phyloP scores from a whole-genome alignment of 2,329 filamentous ascomycete genomes.

The Xylaria sp. region DNA sequence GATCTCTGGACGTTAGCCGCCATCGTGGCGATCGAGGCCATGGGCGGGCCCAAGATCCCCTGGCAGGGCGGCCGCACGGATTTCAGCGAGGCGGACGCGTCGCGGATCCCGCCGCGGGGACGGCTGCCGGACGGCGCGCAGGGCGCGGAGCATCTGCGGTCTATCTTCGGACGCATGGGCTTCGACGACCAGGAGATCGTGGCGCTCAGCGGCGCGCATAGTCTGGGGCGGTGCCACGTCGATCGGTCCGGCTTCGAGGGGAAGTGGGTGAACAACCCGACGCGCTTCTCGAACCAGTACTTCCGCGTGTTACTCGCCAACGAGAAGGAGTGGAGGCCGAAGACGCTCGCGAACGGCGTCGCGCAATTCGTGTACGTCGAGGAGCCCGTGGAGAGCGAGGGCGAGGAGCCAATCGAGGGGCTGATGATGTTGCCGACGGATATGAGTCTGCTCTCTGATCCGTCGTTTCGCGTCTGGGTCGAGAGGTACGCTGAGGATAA shows the following conservation, averaged over 20 bases:
- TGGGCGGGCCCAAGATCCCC: constrained; percentile 67
- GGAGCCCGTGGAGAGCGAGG: constrained; percentile 60
- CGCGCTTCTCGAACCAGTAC: constrained; percentile 54
- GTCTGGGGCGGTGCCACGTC: constrained; percentile 76
- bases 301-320: constrained; percentile 50
- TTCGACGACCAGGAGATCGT: constrained; percentile 97
- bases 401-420: constrained; percentile 61
- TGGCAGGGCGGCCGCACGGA: constrained; percentile 71
- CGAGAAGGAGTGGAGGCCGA: constrained; percentile 49
- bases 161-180: constrained; percentile 94
- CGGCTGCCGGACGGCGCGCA: constrained; percentile 80
- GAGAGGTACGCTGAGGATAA: constrained; percentile 69
- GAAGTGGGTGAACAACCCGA: constrained; percentile 53
- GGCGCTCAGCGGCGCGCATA: constrained; percentile 85
- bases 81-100: constrained; percentile 55
- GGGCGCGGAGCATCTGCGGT: constrained; percentile 82
- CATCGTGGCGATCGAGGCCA: constrained; percentile 66
- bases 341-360: constrained; percentile 46
- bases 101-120: constrained; percentile 66
- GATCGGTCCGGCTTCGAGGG: constrained; percentile 51
- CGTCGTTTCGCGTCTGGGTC: constrained; percentile 65
- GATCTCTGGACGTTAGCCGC: constrained; percentile 74
- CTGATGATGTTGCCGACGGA: constrained; percentile 76
- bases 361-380: constrained; percentile 65
- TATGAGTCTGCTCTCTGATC: constrained; percentile 66